These are phyloP conservation scores for Pleochaeta shiraiana DNA, from an alignment of 2,329 filamentous ascomycete species.

Conservation along the genomic window DNA sequence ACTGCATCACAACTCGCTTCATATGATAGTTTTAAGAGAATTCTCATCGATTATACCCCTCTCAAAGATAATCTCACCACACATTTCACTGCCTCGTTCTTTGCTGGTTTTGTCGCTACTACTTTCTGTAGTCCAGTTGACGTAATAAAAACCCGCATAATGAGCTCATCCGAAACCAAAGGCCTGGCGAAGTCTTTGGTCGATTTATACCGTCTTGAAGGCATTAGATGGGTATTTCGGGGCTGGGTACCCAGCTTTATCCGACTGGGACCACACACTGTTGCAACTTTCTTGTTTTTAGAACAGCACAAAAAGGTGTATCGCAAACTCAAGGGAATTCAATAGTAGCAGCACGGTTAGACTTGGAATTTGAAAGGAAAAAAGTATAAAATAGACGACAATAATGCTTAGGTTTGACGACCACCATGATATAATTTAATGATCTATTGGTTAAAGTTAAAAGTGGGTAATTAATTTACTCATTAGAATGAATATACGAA, in stretches of 20 bases:
- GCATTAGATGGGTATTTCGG: constrained; percentile 67
- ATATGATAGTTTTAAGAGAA: constrained; percentile 62
- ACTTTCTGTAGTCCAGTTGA: constrained; percentile 72
- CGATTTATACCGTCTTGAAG: constrained; percentile 49
- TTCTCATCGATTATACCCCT: constrained; percentile 42
- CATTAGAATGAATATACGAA: no score
- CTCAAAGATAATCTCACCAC: constrained; percentile 48
- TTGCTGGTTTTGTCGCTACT: constrained; percentile 65
- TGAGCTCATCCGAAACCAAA: constrained; percentile 39
- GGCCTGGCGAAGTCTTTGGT: constrained; percentile 36
- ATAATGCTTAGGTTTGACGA: no score
- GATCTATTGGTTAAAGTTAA: no score
- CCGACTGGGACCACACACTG: constrained; percentile 52
- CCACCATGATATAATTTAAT: no score
- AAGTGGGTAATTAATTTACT: no score
- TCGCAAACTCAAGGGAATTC: constrained; percentile 15
- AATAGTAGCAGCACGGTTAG: no score
- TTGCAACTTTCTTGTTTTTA: constrained; percentile 69
- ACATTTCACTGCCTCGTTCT: constrained; percentile 56
- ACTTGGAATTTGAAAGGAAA: no score
- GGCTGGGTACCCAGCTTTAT: constrained; percentile 68
- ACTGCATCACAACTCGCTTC: constrained; percentile 65
- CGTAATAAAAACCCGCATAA: constrained; percentile 75
- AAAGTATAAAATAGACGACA: no score
- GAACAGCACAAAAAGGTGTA: constrained; percentile 73